Evolutionary conservation across 129 eudicot genomes (phyloP).

Genomic region (Artemisia annua): DNA sequence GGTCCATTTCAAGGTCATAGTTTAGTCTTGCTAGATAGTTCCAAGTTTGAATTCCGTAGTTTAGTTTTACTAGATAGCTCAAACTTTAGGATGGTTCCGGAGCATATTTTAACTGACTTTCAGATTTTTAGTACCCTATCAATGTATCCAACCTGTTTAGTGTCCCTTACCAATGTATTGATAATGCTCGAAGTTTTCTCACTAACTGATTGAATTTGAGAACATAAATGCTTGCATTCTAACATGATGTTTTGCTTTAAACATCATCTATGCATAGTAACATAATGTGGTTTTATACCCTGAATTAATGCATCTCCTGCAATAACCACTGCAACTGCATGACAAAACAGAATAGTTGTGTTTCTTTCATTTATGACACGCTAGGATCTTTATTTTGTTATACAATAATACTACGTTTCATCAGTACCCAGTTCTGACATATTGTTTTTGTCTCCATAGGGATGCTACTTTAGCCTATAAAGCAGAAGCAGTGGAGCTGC

Average conservation of each 20-base stretch:
- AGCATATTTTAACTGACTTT: neutral
- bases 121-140: neutral
- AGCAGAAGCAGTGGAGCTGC: conserved; percentile 86
- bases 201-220: neutral
- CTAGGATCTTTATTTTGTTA: neutral
- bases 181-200: neutral
- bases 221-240: neutral
- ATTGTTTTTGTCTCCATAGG: conserved; percentile 31
- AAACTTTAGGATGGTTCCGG: neutral
- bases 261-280: too few relatives aligned
- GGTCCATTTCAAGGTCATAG: neutral
- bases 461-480: conserved; percentile 82
- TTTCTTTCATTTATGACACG: too few relatives aligned
- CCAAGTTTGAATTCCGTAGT: neutral
- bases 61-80: neutral
- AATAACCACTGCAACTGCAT: too few relatives aligned
- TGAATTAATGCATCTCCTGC: too few relatives aligned
- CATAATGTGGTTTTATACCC: too few relatives aligned
- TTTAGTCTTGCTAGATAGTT: conserved; percentile 3
- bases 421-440: conserved; percentile 6
- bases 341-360: too few relatives aligned
- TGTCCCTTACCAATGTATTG: conserved; percentile 5
- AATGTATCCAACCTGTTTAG: conserved; percentile 2
- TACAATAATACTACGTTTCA: neutral
- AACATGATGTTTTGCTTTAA: too few relatives aligned